Base-by-base conservation (phyloP, 768 basidiomycete genomes). In the Mycena alexandri region DNA sequence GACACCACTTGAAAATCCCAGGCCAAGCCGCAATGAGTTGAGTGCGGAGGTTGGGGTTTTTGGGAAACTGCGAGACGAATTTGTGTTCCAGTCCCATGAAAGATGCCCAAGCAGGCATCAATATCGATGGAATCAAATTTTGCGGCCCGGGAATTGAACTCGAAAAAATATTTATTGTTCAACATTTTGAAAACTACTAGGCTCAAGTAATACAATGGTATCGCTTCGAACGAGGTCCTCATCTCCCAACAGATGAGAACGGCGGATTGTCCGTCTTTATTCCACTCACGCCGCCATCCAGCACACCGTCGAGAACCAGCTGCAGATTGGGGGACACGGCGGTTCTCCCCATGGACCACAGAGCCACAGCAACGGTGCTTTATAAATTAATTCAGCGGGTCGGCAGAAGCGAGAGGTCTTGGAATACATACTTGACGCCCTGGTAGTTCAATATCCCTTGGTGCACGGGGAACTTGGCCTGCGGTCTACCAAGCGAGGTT, bases 391-490 rank as follows among this genome's bases (percentile, higher is more conserved):
- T 43, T 22, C 11, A 55, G 43, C 16, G 21, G 17, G 3, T 47
- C 52, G 12, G 24, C 58, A 55, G 19, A 24, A 66, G 6, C 38
- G 34, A 3, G 38, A 42, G 38, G 2, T 14, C 38, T 2, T 2
- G 10, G 38, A 38, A 38, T 42, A 75, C 87, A 70, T 74, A 93
- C 92, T 93, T 94, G 68, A 78, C 77, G 42, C 93, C 93, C 36
- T 81, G 81, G 71, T 91, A 93, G 72, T 94, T 79, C 55, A 95
- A 75, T 43, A 95, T 93, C 2, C 94, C 94, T 75, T 92, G 86
- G 50, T 91, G 93, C 8, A 95, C 92, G 1, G 93, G 93, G 86
- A 94, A 95, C 71, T 88, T 90, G 54, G 85, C 79, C 76, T 95
- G 93, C 21, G 93, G 93, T 17, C 91, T 92, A 46, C 25, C 36